Conservation (phyloP, 495 filamentous ascomycete species). For the Daldinia decipiens region DNA sequence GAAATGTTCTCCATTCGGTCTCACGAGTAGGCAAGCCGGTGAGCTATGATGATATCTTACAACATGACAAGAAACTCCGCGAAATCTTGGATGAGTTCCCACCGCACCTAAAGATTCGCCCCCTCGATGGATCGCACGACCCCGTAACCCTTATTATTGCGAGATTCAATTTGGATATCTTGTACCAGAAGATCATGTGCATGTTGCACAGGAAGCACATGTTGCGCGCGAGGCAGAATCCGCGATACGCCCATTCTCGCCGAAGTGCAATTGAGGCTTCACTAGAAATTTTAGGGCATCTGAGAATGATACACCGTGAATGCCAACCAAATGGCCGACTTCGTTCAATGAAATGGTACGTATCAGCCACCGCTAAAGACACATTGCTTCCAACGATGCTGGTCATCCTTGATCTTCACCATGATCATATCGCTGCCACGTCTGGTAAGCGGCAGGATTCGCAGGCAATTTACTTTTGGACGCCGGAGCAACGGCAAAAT, state of each 20-base stretch:
- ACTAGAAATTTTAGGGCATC: conserved; percentile 76
- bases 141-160: conserved; percentile 82
- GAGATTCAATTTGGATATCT: conserved; percentile 79
- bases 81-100: conserved; percentile 74
- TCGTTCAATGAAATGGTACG: conserved; percentile 76
- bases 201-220: conserved; percentile 89
- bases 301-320: conserved; percentile 80
- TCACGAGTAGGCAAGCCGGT: conserved; percentile 59
- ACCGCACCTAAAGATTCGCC: conserved; percentile 72
- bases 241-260: conserved; percentile 82
- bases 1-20: conserved; percentile 62
- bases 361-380: conserved; percentile 81
- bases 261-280: conserved; percentile 82
- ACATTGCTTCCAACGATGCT: conserved; percentile 92
- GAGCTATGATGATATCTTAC: conserved; percentile 83
- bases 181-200: conserved; percentile 84
- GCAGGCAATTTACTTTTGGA: conserved; percentile 72
- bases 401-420: conserved; percentile 78
- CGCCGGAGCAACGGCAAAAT: conserved; percentile 73
- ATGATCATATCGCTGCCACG: conserved; percentile 54
- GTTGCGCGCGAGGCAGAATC: conserved; percentile 71
- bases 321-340: conserved; percentile 77
- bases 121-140: conserved; percentile 77
- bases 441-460: conserved; percentile 50
- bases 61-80: conserved; percentile 76